Evolutionary conservation across 208 protist genomes (phyloP).

Genomic region (Trypanosoma congolense): DNA sequence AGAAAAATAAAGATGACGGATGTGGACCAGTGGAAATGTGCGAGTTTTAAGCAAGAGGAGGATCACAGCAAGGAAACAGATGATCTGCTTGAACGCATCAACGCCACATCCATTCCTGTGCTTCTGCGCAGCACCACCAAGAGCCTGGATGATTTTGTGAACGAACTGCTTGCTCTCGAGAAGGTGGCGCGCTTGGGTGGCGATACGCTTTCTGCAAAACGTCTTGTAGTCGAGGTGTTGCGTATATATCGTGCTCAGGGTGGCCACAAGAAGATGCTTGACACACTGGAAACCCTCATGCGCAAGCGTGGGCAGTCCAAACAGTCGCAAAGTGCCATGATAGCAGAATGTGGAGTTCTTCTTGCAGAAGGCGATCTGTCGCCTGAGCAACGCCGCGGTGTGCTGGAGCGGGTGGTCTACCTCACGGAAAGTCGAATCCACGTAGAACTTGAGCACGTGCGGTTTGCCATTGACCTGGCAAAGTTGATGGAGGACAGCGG

Average conservation of each 20-base stretch:
- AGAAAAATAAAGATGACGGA: constrained; percentile 42
- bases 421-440: constrained; percentile 95
- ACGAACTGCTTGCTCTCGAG: constrained; percentile 83
- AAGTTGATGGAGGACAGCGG: constrained; percentile 88
- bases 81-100: constrained; percentile 64
- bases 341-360: constrained; percentile 72
- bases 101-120: constrained; percentile 68
- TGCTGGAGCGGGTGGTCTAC: constrained; percentile 88
- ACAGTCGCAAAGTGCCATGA: constrained; percentile 90
- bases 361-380: constrained; percentile 47
- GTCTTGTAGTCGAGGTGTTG: constrained; percentile 84
- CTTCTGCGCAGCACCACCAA: constrained; percentile 60
- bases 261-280: constrained; percentile 78
- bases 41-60: constrained; percentile 85
- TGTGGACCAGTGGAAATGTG: constrained; percentile 82
- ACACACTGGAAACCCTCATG: constrained; percentile 85
- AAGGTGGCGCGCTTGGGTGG: constrained; percentile 87
- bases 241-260: constrained; percentile 81
- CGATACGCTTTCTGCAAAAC: constrained; percentile 67
- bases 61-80: constrained; percentile 68
- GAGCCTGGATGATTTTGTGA: constrained; percentile 71
- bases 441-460: constrained; percentile 93
- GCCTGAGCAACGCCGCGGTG: constrained; percentile 54
- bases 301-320: constrained; percentile 93
- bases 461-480: constrained; percentile 90